phyloP scores from a whole-genome alignment of 176 grass and related monocot genomes.

The Triticum monococcum region DNA sequence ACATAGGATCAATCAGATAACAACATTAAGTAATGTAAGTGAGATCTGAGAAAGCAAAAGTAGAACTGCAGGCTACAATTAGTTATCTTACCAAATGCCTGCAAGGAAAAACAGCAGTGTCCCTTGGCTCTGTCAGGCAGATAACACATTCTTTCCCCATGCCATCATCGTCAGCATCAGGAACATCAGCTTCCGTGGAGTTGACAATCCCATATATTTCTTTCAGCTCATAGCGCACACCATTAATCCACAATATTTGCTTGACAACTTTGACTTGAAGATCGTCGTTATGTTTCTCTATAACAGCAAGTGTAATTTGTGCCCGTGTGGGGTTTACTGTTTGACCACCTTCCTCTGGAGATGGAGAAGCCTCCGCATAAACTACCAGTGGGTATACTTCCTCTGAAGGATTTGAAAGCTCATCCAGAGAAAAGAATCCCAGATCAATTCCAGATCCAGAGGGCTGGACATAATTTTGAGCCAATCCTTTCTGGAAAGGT shows the following conservation, averaged over 20 bases:
- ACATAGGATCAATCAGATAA: conserved; percentile 38
- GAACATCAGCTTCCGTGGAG: conserved; percentile 50
- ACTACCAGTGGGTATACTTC: conserved; percentile 76
- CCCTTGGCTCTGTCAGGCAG: conserved; percentile 86
- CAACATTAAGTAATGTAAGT: conserved; percentile 30
- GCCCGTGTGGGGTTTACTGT: conserved; percentile 41
- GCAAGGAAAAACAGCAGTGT: conserved; percentile 88
- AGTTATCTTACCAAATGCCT: conserved; percentile 86
- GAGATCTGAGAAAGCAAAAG: conserved; percentile 21
- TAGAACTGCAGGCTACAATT: neutral
- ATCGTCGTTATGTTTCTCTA: conserved; percentile 63
- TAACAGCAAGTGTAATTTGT: conserved; percentile 92
- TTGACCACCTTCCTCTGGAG: conserved; percentile 27
- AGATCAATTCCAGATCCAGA: conserved; percentile 82
- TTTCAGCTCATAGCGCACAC: conserved; percentile 74
- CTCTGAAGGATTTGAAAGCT: conserved; percentile 66
- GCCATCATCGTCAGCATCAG: conserved; percentile 46
- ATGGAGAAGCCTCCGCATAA: conserved; percentile 62
- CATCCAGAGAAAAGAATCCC: conserved; percentile 86
- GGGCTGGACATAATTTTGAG: conserved; percentile 80
- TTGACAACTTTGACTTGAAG: conserved; percentile 88
- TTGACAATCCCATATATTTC: conserved; percentile 85
- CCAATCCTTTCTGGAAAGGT: conserved; percentile 69
- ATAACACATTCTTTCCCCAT: conserved; percentile 93
- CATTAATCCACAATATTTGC: conserved; percentile 83